Base-by-base conservation (phyloP, 768 basidiomycete genomes). In the Trametes elegans region DNA sequence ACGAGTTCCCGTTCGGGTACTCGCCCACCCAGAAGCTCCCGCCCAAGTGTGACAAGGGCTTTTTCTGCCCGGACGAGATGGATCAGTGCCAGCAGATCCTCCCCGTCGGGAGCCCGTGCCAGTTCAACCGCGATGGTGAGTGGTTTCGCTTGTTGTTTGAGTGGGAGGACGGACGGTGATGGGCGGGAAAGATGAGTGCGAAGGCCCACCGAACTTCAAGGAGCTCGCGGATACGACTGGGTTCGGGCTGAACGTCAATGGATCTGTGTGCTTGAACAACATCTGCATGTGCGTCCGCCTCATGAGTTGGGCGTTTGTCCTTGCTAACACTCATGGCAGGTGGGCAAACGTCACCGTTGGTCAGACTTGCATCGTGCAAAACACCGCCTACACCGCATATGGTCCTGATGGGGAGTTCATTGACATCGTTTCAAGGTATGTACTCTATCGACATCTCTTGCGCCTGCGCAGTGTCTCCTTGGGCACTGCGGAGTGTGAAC, bases 61-160 rank as follows among this genome's bases (percentile, higher is more conserved):
- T 80, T 63, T 94, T 93, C 69, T 94, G 92, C 69, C 90, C 90
- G 0, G 91, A 94, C 63, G 93, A 93, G 71, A 82, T 81, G 55
- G 83, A 84, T 59, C 73, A 68, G 7, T 95, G 92, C 71, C 80
- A 85, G 64, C 59, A 70, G 5, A 61, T 85, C 29, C 73, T 88
- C 14, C 51, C 79, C 1, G 82, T 90, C 3, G 84, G 77, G 24
- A 85, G 82, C 58, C 66, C 78, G 26, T 94, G 92, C 72, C 91
- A 94, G 70, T 80, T 94, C 55, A 88, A 93, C 66, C 84, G 92
- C 49, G 92, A 94, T 69, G 90, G 92, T 89, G 55, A 50, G 77
- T 64, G 14, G 41, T 34, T 7, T n/a, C n/a, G 40, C 42, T 32
- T 43, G 44, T 23, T 32, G 29, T 4, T 29, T 55, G 19, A 23